A percentile compares a stretch with the other conserved stretches of the same genome.
Conservation (phyloP, 2,329 filamentous ascomycete genomes). For the Colletotrichum scovillei region DNA sequence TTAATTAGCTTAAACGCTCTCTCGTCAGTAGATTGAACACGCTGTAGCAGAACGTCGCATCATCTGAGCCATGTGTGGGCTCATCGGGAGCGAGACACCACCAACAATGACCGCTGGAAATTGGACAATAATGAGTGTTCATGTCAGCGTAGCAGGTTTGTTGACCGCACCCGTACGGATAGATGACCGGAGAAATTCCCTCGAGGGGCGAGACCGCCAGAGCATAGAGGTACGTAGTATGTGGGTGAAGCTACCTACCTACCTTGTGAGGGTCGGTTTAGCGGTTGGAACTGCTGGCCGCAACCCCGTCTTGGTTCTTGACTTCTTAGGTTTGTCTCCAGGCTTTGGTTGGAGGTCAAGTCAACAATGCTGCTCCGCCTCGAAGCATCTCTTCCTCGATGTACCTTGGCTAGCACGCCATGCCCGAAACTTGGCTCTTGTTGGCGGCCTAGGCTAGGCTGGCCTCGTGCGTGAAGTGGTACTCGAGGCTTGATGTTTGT, state of each 20-base stretch:
- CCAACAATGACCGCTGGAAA: neutral
- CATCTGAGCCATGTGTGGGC: slow-evolving; percentile 14
- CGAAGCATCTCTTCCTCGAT: neutral
- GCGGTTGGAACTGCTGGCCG: slow-evolving; percentile 9
- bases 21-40: neutral
- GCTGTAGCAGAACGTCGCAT: slow-evolving; percentile 20
- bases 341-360: neutral
- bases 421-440: slow-evolving; percentile 18
- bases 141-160: neutral
- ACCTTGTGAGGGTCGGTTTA: neutral
- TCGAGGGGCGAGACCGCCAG: neutral
- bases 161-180: neutral
- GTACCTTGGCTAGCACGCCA: slow-evolving; percentile 23
- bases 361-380: neutral
- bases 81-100: slow-evolving; percentile 7
- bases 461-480: slow-evolving; percentile 8
- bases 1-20: slow-evolving; percentile 7
- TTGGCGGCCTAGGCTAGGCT: slow-evolving; percentile 2
- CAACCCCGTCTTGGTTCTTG: slow-evolving; percentile 9
- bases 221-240: neutral
- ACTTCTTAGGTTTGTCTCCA: neutral
- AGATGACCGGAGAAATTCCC: slow-evolving; percentile 6
- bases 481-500: slow-evolving; percentile 5
- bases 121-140: neutral
- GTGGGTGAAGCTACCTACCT: neutral